Evolutionary conservation across 208 protist genomes (phyloP).

Genomic region (Borovskyia barvae): DNA sequence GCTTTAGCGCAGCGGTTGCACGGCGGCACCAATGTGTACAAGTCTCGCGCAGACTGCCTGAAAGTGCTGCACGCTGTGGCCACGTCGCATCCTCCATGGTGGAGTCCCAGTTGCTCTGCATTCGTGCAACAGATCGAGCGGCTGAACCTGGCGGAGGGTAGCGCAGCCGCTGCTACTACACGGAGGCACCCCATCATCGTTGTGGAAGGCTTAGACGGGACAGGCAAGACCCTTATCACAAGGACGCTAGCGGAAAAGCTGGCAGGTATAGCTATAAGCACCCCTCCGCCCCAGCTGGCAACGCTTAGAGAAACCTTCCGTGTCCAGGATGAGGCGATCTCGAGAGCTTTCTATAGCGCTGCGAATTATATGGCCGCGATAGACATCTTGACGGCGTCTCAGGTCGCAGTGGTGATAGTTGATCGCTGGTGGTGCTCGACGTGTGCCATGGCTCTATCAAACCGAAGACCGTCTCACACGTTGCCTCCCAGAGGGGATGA

Average conservation of each 20-base stretch:
- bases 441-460: constrained; percentile 72
- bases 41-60: constrained; percentile 36
- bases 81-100: constrained; percentile 40
- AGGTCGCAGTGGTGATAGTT: constrained; percentile 37
- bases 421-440: constrained; percentile 83
- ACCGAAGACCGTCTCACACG: constrained; percentile 13
- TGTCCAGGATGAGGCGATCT: constrained; percentile 30
- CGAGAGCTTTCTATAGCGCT: constrained; percentile 67
- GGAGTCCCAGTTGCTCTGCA: constrained; percentile 35
- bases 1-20: constrained; percentile 19
- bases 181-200: constrained; percentile 38
- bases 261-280: constrained; percentile 34
- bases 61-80: constrained; percentile 32
- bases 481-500: constrained; percentile 33
- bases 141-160: background rate
- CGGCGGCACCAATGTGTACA: constrained; percentile 47
- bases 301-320: constrained; percentile 46
- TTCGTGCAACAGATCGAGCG: constrained; percentile 29
- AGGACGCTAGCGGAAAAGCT: constrained; percentile 37
- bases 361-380: constrained; percentile 71
- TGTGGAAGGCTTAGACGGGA: constrained; percentile 71
- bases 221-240: constrained; percentile 61
- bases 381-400: constrained; percentile 12
- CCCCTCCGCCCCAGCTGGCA: constrained; percentile 39
- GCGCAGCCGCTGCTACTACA: background rate